Evolutionary conservation across 805 yeast genomes (phyloP), one percentile per base, ranked within the genome.

Genomic region (Kodamaea neixiangensis): DNA sequence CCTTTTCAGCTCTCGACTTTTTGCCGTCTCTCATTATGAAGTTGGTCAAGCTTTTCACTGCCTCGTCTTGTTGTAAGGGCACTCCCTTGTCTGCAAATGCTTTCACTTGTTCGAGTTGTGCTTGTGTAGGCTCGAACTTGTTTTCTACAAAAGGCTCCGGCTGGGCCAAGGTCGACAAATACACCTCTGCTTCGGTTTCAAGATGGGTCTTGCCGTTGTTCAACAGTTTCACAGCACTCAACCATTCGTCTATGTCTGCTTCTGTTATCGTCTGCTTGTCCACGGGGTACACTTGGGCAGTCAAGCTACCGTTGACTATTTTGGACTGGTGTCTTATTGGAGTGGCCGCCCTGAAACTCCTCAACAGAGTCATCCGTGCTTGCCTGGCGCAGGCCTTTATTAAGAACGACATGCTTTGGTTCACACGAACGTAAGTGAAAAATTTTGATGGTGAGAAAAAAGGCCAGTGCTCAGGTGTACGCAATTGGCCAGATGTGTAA

Each of bases 21-120:
- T 85, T 85, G 40, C 99, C 99, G 64, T 89, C 85, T 64, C 89
- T 83, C 98, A 94, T 94, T 54, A 94, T 83, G 73, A 91, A 77
- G 65, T 91, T 91, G 49, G 89, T 85, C 62, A 94, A 81, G 59
- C 87, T 85, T 46, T 85, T 84, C 45, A 92, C 75, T 17, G 85
- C 80, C n/a, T 88, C 86, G 59, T 90, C 94, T 42, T 72, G 70
- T 56, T 77, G 75, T 21, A 73, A 62, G 21, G 97, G 96, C 25
- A 89, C 71, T 10, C 81, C 79, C 53, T 73, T 71, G 38, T 67
- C 73, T 52, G 77, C 71, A 46, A 86, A 69, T 10, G 64, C 66
- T 50, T 77, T 81, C 41, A 74, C 74, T 65, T 89, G 83, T 4
- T 72, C 77, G 19, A 80, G 48, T 67, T 92, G 97, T 58, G 80